A percentile compares a stretch with the other conserved stretches of the same genome.
Evolutionary conservation across 169 alveolate species (phyloP).

Genomic region (Plasmodium yoelii): DNA sequence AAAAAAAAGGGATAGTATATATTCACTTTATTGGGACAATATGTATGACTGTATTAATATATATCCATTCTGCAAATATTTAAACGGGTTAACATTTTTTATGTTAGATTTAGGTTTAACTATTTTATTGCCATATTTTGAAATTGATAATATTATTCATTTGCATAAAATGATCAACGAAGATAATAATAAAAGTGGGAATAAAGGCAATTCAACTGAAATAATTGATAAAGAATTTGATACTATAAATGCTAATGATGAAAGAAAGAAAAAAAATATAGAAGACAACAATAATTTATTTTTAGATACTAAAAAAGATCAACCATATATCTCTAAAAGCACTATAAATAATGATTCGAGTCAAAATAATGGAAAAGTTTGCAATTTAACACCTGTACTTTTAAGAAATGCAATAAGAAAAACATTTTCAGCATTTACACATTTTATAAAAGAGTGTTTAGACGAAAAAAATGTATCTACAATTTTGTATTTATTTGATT

Average conservation of each 20-base stretch:
- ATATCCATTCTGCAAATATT: slow-evolving; percentile 72
- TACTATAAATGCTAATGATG: not conserved
- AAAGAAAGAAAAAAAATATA: not conserved
- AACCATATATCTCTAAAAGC: not conserved
- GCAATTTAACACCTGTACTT: slow-evolving; percentile 29
- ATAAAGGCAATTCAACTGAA: not conserved
- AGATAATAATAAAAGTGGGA: not conserved
- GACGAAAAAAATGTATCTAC: slow-evolving; percentile 39
- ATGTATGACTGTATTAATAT: slow-evolving; percentile 40
- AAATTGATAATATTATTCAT: slow-evolving; percentile 64
- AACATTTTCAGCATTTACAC: slow-evolving; percentile 9
- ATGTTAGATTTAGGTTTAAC: slow-evolving; percentile 58
- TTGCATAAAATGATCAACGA: slow-evolving; percentile 41
- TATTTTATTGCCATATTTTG: slow-evolving; percentile 61
- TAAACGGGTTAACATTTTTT: slow-evolving; percentile 61
- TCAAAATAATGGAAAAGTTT: slow-evolving; percentile 15
- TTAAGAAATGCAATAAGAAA: slow-evolving; percentile 37
- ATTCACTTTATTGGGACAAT: slow-evolving; percentile 34
- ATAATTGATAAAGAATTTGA: not conserved
- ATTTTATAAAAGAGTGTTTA: slow-evolving; percentile 61
- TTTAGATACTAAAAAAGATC: not conserved
- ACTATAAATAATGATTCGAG: not conserved
- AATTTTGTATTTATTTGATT: slow-evolving; percentile 55
- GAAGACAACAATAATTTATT: not conserved
- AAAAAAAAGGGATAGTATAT: slow-evolving; percentile 40